phyloP scores from a whole-genome alignment of 352 stramenopile species.

The Phytophthora multivora region DNA sequence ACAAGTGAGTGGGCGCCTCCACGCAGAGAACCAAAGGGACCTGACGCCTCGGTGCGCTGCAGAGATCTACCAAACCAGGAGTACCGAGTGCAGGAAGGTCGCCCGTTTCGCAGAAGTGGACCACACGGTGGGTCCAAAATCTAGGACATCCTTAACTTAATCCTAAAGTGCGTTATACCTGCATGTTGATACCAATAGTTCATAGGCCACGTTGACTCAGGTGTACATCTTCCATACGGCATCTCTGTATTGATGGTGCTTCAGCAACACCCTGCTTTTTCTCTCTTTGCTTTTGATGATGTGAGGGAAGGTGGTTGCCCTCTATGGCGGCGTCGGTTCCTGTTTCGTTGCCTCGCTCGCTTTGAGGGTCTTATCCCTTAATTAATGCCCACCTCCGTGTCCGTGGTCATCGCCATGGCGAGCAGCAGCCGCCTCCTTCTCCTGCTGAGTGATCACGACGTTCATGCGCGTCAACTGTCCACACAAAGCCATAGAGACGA shows the following conservation, averaged over 20 bases:
- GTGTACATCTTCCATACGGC: conserved; percentile 33
- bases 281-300: conserved; percentile 16
- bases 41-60: neutral
- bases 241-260: conserved; percentile 35
- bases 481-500: neutral
- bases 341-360: conserved; percentile 2
- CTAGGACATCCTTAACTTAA: neutral
- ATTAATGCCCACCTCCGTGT: conserved; percentile 53
- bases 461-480: conserved; percentile 85
- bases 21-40: neutral
- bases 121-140: neutral
- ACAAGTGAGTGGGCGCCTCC: neutral
- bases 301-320: conserved; percentile 12
- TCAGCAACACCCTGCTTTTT: conserved; percentile 12
- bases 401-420: conserved; percentile 43
- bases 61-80: neutral
- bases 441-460: conserved; percentile 78
- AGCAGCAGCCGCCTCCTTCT: conserved; percentile 68
- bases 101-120: conserved; percentile 10
- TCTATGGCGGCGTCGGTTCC: conserved; percentile 1
- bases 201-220: neutral
- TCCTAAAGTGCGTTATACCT: neutral
- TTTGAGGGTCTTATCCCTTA: conserved; percentile 11
- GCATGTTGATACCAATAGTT: neutral
- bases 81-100: conserved; percentile 13